Base-by-base conservation (phyloP, 148 eudicot species). In the Euryodendron excelsum region DNA sequence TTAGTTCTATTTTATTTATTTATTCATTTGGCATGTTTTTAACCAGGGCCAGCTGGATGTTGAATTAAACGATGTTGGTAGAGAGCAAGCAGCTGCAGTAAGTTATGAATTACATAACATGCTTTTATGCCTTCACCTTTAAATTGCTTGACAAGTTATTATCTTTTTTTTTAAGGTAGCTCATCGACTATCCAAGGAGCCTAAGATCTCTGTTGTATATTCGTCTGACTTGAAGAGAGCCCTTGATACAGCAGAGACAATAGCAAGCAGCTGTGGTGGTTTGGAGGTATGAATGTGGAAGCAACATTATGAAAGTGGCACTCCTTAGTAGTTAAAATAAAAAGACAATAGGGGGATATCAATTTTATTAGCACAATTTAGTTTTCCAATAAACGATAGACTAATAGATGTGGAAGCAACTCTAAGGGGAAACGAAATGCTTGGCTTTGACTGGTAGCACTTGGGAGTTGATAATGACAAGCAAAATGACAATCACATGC, bases 151-250 rank as follows among this genome's bases (percentile, higher is more conserved):
- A 30, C 28, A 45, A 71, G 28, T 78, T 58, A 8, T 52, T n/a
- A n/a, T 72, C 58, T n/a, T n/a, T n/a, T n/a, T n/a, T n/a, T n/a
- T n/a, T n/a, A n/a, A n/a, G n/a, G n/a, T n/a, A n/a, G 96, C 91
- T 70, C 92, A 82, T 11, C 75, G 94, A 65, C 85, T 92, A 53
- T 87, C 93, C 63, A 85, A 2, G 89, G 96, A 93, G 79, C 85
- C 88, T 37, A 86, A 85, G 69, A n/a, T n/a, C n/a, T n/a, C n/a
- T n/a, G n/a, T n/a, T n/a, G n/a, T n/a, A n/a, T n/a, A n/a, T n/a
- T n/a, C 97, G 0, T 94, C 98, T 60, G 98, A 94, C 84, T 76
- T 92, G 86, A 92, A 86, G 65, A 83, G 98, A 81, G 97, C 98
- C 74, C 80, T 77, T 58, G 89, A 89, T 78, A 91, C 97, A 10